Evolutionary conservation across 768 basidiomycete species (phyloP).

Genomic region (Xerocomellus amylosporus): DNA sequence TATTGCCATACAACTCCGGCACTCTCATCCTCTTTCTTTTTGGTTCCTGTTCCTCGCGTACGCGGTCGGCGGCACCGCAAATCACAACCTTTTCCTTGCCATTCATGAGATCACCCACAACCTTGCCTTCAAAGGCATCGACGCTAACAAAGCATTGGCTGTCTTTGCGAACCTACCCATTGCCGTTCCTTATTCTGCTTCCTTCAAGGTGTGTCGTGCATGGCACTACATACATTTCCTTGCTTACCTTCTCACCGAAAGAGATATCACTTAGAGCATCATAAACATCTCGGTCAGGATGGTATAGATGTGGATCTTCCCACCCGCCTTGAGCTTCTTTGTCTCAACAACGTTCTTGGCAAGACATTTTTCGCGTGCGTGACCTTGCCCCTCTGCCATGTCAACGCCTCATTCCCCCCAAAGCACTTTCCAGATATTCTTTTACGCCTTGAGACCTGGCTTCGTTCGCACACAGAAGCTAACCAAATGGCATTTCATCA

Average conservation of each 20-base stretch:
- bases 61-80: constrained; percentile 87
- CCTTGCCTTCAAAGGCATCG: constrained; percentile 82
- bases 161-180: constrained; percentile 93
- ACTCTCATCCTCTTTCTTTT: constrained; percentile 65
- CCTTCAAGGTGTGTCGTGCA: constrained; percentile 73
- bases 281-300: constrained; percentile 93
- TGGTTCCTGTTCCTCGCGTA: constrained; percentile 79
- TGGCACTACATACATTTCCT: background rate
- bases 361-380: constrained; percentile 96
- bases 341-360: constrained; percentile 92
- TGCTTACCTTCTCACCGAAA: constrained; percentile 28
- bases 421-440: constrained; percentile 96
- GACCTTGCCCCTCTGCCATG: background rate
- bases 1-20: constrained; percentile 61
- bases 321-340: constrained; percentile 76
- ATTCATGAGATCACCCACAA: constrained; percentile 99
- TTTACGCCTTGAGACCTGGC: constrained; percentile 94
- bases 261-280: constrained; percentile 95
- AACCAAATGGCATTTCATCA: constrained; percentile 83
- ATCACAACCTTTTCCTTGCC: constrained; percentile 96
- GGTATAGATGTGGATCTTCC: constrained; percentile 96
- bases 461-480: constrained; percentile 82
- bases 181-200: constrained; percentile 90
- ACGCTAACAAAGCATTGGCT: constrained; percentile 82
- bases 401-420: constrained; percentile 5